Percentiles rank a stretch among this genome's conserved stretches.
phyloP scores from a whole-genome alignment of 2,329 filamentous ascomycete genomes.

The Botrytis porri region DNA sequence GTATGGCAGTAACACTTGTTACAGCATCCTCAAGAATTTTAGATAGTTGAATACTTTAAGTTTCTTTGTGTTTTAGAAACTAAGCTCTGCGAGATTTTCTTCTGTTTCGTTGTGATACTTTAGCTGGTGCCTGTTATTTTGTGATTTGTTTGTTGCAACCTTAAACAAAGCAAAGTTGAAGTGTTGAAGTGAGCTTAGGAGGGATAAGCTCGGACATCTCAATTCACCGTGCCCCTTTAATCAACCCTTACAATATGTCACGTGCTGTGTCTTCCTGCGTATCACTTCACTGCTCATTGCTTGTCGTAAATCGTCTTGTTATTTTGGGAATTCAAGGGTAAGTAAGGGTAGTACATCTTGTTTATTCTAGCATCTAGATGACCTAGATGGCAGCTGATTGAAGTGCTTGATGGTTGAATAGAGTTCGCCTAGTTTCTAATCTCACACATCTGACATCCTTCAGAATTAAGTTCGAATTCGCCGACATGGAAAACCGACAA shows the following conservation, averaged over 20 bases:
- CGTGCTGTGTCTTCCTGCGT: not conserved
- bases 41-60: rapidly evolving
- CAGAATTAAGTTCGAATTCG: not conserved
- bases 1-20: not conserved
- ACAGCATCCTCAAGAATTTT: not conserved
- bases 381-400: not conserved
- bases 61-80: no score
- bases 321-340: not conserved
- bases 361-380: not conserved
- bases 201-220: not conserved
- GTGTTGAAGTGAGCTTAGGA: not conserved
- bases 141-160: not conserved
- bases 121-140: not conserved
- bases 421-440: not conserved
- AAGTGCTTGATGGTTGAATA: not conserved
- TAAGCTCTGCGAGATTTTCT: not conserved
- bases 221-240: not conserved
- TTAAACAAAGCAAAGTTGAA: no score
- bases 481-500: not conserved
- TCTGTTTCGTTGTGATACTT: not conserved
- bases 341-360: no score
- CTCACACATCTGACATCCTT: not conserved
- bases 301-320: not conserved
- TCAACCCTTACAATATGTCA: not conserved
- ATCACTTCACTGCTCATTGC: not conserved